phyloP scores from a whole-genome alignment of 2,329 filamentous ascomycete genomes.

The Huntiella decipiens region DNA sequence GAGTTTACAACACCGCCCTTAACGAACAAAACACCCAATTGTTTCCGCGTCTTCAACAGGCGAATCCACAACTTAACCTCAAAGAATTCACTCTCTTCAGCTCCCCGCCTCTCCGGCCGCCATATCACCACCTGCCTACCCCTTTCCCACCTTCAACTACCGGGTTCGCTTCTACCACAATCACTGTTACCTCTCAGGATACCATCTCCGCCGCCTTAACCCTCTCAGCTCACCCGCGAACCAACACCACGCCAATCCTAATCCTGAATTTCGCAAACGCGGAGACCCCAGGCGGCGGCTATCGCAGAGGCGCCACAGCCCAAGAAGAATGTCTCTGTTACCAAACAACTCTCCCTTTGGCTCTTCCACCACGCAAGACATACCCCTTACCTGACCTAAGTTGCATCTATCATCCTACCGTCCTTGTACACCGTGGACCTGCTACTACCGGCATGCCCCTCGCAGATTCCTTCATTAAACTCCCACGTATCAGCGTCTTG shows the following conservation, averaged over 20 bases:
- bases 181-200: slow-evolving; percentile 2
- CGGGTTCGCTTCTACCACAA: background rate
- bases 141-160: background rate
- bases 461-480: slow-evolving; percentile 14
- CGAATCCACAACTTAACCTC: too few relatives aligned
- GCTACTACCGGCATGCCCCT: slow-evolving; percentile 20
- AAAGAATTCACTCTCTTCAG: too few relatives aligned
- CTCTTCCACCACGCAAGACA: slow-evolving; percentile 25
- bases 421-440: slow-evolving; percentile 37
- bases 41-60: too few relatives aligned
- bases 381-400: slow-evolving; percentile 33
- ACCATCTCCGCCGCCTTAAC: slow-evolving; percentile 2
- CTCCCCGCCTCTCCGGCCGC: too few relatives aligned
- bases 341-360: slow-evolving; percentile 32
- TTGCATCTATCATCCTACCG: slow-evolving; percentile 40
- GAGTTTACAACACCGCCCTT: too few relatives aligned
- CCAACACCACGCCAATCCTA: background rate
- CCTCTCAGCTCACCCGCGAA: background rate
- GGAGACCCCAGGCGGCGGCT: slow-evolving; percentile 40
- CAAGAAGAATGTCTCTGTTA: slow-evolving; percentile 55
- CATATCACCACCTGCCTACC: too few relatives aligned
- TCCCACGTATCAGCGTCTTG: slow-evolving; percentile 39
- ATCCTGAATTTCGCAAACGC: slow-evolving; percentile 6
- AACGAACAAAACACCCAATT: too few relatives aligned
- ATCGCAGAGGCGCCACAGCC: slow-evolving; percentile 38